Base-by-base conservation (phyloP, 371 early-diverging fungal genomes). In the Mucor plumbeus region DNA sequence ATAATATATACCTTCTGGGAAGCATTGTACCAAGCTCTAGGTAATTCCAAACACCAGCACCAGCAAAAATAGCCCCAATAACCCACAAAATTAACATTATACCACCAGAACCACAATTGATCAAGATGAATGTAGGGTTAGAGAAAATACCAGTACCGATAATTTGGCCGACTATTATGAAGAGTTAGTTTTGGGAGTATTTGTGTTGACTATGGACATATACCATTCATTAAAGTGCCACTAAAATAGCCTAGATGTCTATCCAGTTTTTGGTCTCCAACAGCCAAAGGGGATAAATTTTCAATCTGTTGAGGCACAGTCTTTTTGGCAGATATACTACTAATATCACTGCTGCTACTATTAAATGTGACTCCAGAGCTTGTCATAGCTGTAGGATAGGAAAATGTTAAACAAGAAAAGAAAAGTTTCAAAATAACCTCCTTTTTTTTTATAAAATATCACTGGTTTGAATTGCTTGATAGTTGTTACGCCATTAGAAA, bases 121-220 rank as follows among this genome's bases (percentile, higher is more conserved):
- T 36, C n/a, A 75, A 17, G 1, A 77, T 68, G 26, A 66, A 59
- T 6, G 77, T 33, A 34, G 77, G 72, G 15, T 69, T 72, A 11
- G 77, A 74, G 54, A 77, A 77, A n/a, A 77, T 74, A 35, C 77
- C 77, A 35, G 76, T 75, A 10, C 77, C 77, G 68, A 77, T 70
- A 4, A 68, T 75, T 53, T 62, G 58, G 4, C 73, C 70, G 34
- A 73, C 73, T 73, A 26, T 58, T 5, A 56, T 19, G 1, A 17
- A 9, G 43, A 34, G 8, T 26, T 41, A 59, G 59, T 26, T 10
- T 19, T 55, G 3, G 26, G 2, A 5, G 5, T 40, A 40, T 31
- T 34, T 21, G 57, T 36, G 5, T 3, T 26, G 7, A 57, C 7
- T 19, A 50, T 9, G 14, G 5, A 50, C 8, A 13, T 33, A 56